Conservation (phyloP, 345 rosid species). For the Sisymbrium altissimum region DNA sequence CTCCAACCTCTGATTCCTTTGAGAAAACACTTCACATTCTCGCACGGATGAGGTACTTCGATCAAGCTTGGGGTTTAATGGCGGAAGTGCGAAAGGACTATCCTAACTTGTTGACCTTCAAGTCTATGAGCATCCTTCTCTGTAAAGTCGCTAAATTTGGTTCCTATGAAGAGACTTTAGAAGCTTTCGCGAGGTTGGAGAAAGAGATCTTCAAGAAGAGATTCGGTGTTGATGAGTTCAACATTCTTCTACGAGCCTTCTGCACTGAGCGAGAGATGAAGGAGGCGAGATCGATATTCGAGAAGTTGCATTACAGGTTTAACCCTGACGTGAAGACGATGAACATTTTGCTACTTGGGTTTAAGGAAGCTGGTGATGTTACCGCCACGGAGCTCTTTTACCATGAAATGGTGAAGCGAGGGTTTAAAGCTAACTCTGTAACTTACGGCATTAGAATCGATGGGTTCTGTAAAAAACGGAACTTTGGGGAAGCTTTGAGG, state of each 20-base stretch:
- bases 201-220: slow-evolving; percentile 48
- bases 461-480: slow-evolving; percentile 77
- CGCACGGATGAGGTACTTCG: slow-evolving; percentile 75
- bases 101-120: slow-evolving; percentile 54
- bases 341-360: slow-evolving; percentile 74
- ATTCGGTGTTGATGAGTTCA: slow-evolving; percentile 70
- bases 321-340: slow-evolving; percentile 67
- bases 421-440: slow-evolving; percentile 50
- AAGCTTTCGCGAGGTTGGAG: slow-evolving; percentile 68
- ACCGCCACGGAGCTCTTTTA: slow-evolving; percentile 77
- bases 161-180: slow-evolving; percentile 66
- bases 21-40: slow-evolving; percentile 88
- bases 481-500: slow-evolving; percentile 69
- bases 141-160: slow-evolving; percentile 61
- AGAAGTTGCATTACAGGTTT: slow-evolving; percentile 53
- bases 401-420: slow-evolving; percentile 74
- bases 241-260: slow-evolving; percentile 72
- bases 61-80: slow-evolving; percentile 85
- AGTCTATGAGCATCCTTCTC: slow-evolving; percentile 81
- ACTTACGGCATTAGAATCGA: slow-evolving; percentile 71
- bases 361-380: slow-evolving; percentile 72
- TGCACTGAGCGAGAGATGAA: slow-evolving; percentile 70
- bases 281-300: slow-evolving; percentile 69
- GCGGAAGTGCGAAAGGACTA: slow-evolving; percentile 35
- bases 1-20: slow-evolving; percentile 59